phyloP scores from a whole-genome alignment of 495 filamentous ascomycete species.

The Penicillium cosmopolitanum region DNA sequence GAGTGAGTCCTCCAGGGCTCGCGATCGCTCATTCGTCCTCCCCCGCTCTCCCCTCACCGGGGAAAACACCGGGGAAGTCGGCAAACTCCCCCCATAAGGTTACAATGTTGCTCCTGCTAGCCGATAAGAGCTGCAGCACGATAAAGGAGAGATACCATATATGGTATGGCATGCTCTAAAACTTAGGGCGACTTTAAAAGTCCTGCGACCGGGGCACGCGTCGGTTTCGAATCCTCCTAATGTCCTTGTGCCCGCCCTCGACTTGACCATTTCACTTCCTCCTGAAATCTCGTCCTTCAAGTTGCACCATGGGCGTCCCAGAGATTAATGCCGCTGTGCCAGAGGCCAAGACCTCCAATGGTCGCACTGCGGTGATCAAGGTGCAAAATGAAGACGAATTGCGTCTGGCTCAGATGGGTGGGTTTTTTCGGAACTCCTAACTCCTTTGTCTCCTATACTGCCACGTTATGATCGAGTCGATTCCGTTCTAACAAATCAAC shows the following conservation, averaged over 20 bases:
- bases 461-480: too few relatives aligned
- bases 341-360: not conserved
- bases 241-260: not conserved
- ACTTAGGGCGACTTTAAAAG: slow-evolving; percentile 8
- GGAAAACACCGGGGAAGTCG: slow-evolving; percentile 25
- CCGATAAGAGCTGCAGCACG: slow-evolving; percentile 25
- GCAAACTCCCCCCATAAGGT: slow-evolving; percentile 9
- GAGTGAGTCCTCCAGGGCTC: not conserved
- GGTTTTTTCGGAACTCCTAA: slow-evolving; percentile 16
- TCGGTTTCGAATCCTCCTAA: not conserved
- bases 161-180: slow-evolving; percentile 7
- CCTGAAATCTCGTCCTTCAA: not conserved
- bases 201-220: slow-evolving; percentile 6
- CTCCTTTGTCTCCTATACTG: not conserved
- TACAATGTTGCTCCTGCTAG: not conserved
- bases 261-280: not conserved
- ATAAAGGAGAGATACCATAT: slow-evolving; percentile 8
- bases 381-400: slow-evolving; percentile 41
- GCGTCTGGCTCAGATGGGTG: slow-evolving; percentile 49
- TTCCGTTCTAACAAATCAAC: not conserved
- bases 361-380: slow-evolving; percentile 15
- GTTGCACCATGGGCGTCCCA: slow-evolving; percentile 10
- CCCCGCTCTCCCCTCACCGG: slow-evolving; percentile 16
- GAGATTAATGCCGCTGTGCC: slow-evolving; percentile 10
- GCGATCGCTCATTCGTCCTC: slow-evolving; percentile 17